Evolutionary conservation across 345 rosid genomes (phyloP).

Genomic region (Populus davidiana): DNA sequence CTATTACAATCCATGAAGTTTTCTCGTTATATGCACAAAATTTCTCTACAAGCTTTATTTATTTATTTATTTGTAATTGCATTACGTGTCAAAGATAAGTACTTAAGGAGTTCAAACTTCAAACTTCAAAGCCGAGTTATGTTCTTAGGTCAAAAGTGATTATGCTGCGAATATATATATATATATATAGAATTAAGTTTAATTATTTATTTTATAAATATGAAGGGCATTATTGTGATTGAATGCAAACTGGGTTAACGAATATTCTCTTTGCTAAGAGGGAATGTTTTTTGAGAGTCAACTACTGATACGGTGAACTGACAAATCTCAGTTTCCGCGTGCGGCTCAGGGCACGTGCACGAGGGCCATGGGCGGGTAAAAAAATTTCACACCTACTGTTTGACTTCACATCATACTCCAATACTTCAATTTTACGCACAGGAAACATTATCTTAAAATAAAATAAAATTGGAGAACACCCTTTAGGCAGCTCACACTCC

Average conservation of each 20-base stretch:
- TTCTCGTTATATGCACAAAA: too few species aligned
- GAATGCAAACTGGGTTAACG: background rate
- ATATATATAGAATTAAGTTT: too few species aligned
- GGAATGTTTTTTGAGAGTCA: background rate
- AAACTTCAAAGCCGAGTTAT: background rate
- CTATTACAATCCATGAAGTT: too few species aligned
- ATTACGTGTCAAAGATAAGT: background rate
- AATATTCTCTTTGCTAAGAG: background rate
- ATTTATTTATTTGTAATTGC: too few species aligned
- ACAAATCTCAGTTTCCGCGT: background rate
- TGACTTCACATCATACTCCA: too few species aligned
- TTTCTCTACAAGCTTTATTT: too few species aligned
- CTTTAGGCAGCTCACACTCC: too few species aligned
- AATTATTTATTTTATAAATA: background rate
- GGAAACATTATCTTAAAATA: too few species aligned
- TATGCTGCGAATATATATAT: background rate
- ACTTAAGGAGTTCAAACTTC: too few species aligned
- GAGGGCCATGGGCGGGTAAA: too few species aligned
- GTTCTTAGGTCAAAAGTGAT: background rate
- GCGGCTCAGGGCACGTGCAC: background rate
- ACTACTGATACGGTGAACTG: background rate
- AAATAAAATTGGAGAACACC: too few species aligned
- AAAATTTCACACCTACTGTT: background rate
- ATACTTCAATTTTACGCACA: too few species aligned
- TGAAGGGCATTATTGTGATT: slow-evolving; percentile 8